A percentile compares a stretch with the other conserved stretches of the same genome.
These are phyloP conservation scores for Gliomastix tumulicola DNA, from an alignment of 2,329 filamentous ascomycete genomes.

Conservation along the genomic window DNA sequence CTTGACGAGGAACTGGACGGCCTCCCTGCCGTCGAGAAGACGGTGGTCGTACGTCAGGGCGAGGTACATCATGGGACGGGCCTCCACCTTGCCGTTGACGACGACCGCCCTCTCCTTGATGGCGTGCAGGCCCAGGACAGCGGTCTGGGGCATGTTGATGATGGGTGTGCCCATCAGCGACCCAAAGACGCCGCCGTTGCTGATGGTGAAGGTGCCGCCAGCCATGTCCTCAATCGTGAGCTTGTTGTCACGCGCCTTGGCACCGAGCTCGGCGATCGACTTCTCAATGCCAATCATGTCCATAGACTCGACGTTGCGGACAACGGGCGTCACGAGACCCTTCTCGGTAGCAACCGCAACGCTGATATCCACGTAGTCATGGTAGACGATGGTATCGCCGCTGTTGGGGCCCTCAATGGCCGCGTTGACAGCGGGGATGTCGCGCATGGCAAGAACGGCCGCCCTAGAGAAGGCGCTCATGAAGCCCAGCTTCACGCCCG, in stretches of 20 bases:
- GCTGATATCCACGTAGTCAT: conserved; percentile 96
- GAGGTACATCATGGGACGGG: conserved; percentile 99
- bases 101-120: conserved; percentile 92
- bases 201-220: conserved; percentile 95
- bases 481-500: conserved; percentile 96
- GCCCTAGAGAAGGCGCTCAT: conserved; percentile 97
- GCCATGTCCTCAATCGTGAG: conserved; percentile 99
- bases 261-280: conserved; percentile 86
- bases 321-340: conserved; percentile 91
- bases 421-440: conserved; percentile 90
- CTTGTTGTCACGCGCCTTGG: conserved; percentile 95
- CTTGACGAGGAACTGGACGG: conserved; percentile 93
- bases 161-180: conserved; percentile 97
- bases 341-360: conserved; percentile 97
- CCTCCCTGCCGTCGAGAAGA: conserved; percentile 88
- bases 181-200: conserved; percentile 94
- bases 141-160: conserved; percentile 93
- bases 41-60: conserved; percentile 97
- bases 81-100: conserved; percentile 89
- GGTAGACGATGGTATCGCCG: conserved; percentile 96
- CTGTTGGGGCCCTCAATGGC: conserved; percentile 94
- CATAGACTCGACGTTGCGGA: conserved; percentile 85
- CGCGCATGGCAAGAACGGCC: conserved; percentile 84
- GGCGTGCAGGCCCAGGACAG: conserved; percentile 86
- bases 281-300: conserved; percentile 86